Evolutionary conservation across 148 eudicot species (phyloP).

Genomic region (Amaranthus cruentus): DNA sequence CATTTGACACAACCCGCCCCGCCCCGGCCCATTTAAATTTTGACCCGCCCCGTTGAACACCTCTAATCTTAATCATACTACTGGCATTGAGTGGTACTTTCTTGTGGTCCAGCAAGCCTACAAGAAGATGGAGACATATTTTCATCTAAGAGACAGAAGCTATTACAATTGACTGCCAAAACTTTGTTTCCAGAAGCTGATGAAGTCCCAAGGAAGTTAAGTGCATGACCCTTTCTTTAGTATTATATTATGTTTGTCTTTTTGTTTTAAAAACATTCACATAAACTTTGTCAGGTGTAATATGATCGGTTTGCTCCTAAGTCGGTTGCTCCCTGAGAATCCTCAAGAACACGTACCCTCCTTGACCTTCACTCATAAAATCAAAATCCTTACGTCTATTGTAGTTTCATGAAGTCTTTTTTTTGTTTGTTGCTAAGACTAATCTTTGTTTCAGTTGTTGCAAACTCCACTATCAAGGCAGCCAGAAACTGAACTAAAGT

Average conservation of each 20-base stretch:
- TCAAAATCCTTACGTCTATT: constrained; percentile 7
- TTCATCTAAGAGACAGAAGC: constrained; percentile 51
- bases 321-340: constrained; percentile 54
- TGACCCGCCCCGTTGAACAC: no score
- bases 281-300: constrained; percentile 43
- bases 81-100: constrained; percentile 5
- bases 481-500: constrained; percentile 23
- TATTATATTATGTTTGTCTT: constrained; percentile 7
- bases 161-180: constrained; percentile 46
- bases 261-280: constrained; percentile 17
- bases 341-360: constrained; percentile 41
- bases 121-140: constrained; percentile 47
- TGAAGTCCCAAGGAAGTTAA: constrained; percentile 50
- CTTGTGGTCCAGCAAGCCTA: constrained; percentile 32
- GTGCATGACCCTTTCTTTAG: constrained; percentile 1
- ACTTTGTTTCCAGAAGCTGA: constrained; percentile 39
- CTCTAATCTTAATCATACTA: neutral
- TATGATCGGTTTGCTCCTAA: constrained; percentile 59
- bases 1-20: no score
- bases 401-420: neutral
- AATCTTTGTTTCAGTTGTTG: constrained; percentile 34
- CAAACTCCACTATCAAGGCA: constrained; percentile 22
- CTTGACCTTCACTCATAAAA: neutral
- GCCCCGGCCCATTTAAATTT: no score
- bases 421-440: constrained; percentile 15